These are phyloP conservation scores for Arthroderma sp. DNA, from an alignment of 2,329 filamentous ascomycete genomes.

Conservation along the genomic window DNA sequence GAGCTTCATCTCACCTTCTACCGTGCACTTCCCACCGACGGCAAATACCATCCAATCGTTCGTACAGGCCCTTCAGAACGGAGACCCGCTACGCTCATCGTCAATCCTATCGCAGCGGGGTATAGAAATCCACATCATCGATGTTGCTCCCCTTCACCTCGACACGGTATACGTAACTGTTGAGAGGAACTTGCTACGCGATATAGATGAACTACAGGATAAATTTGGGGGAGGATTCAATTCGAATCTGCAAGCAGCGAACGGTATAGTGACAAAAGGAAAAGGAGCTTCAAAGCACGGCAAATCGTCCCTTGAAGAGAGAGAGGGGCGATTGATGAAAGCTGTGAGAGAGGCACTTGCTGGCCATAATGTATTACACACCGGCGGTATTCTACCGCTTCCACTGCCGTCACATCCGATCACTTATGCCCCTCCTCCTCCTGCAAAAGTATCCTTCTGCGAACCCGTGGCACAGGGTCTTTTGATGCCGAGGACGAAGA, in stretches of 20 bases:
- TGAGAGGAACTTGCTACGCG: constrained; percentile 65
- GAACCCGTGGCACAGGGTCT: constrained; percentile 87
- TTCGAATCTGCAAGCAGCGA: constrained; percentile 21
- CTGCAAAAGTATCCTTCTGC: constrained; percentile 80
- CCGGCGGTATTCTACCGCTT: constrained; percentile 69
- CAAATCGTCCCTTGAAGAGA: constrained; percentile 27
- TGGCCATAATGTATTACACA: constrained; percentile 63
- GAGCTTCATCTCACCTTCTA: constrained; percentile 55
- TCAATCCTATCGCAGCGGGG: constrained; percentile 58
- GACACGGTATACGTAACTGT: constrained; percentile 80
- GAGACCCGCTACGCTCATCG: constrained; percentile 62
- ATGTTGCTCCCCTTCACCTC: constrained; percentile 65
- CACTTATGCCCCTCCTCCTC: constrained; percentile 70
- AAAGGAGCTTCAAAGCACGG: constrained; percentile 15
- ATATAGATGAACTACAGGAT: constrained; percentile 69
- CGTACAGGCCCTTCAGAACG: constrained; percentile 55
- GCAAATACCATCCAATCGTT: constrained; percentile 69
- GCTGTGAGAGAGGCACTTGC: constrained; percentile 64
- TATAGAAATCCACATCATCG: constrained; percentile 71
- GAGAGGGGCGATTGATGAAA: constrained; percentile 46
- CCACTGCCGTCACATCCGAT: constrained; percentile 67
- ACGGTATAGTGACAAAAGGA: constrained; percentile 26
- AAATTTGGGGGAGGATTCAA: constrained; percentile 59
- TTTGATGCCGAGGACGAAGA: constrained; percentile 62
- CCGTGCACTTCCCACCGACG: constrained; percentile 60